These are phyloP conservation scores for Colletotrichum zoysiae DNA, from an alignment of 2,329 filamentous ascomycete genomes.

Conservation along the genomic window DNA sequence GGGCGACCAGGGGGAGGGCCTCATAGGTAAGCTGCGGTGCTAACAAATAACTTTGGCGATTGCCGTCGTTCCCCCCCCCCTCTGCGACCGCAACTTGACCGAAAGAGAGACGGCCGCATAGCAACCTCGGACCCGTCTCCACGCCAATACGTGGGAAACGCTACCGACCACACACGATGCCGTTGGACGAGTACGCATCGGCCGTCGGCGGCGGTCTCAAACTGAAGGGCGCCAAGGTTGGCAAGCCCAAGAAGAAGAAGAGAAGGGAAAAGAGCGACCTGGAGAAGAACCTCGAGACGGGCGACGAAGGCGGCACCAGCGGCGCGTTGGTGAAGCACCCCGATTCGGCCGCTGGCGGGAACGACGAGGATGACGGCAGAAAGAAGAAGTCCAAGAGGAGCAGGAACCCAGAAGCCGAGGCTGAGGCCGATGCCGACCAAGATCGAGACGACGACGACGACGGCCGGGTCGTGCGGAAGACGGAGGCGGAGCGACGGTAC, in stretches of 20 bases:
- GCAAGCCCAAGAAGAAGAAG: slow-evolving; percentile 76
- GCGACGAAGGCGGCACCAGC: slow-evolving; percentile 47
- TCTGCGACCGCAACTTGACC: neutral
- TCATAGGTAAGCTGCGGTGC: neutral
- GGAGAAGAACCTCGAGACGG: slow-evolving; percentile 60
- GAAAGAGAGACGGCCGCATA: neutral
- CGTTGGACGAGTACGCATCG: slow-evolving; percentile 79
- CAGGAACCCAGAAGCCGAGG: slow-evolving; percentile 47
- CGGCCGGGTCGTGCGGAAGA: slow-evolving; percentile 69
- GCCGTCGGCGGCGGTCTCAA: slow-evolving; percentile 80
- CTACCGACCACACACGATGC: slow-evolving; percentile 62
- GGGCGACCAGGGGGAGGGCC: slow-evolving; percentile 8
- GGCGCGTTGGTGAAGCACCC: slow-evolving; percentile 60
- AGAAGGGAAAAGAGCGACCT: slow-evolving; percentile 62
- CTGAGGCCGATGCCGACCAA: slow-evolving; percentile 43
- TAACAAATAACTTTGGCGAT: slow-evolving; percentile 12
- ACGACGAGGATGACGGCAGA: slow-evolving; percentile 48
- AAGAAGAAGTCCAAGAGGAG: slow-evolving; percentile 44
- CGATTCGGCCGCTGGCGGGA: slow-evolving; percentile 46
- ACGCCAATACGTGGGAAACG: slow-evolving; percentile 21
- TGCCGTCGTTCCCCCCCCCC: neutral
- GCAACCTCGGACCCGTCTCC: slow-evolving; percentile 7
- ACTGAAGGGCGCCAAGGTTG: slow-evolving; percentile 80
- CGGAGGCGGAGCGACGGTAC: slow-evolving; percentile 83
- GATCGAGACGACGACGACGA: slow-evolving; percentile 47